A percentile compares a stretch with the other conserved stretches of the same genome.
Evolutionary conservation across 768 basidiomycete genomes (phyloP).

Genomic region (Tricholoma matsutake): DNA sequence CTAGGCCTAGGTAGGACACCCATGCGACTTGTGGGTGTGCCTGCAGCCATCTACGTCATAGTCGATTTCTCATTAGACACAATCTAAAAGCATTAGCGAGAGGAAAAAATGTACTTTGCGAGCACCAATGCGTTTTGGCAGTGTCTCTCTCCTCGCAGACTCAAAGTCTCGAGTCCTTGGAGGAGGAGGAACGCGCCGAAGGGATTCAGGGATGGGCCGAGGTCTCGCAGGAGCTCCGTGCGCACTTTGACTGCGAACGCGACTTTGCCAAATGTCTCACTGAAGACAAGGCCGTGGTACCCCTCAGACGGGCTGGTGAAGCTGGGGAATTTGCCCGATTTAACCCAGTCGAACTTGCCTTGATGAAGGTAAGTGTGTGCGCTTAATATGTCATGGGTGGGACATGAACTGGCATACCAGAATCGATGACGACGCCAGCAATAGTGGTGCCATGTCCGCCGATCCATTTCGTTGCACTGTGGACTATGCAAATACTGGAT

Average conservation of each 20-base stretch:
- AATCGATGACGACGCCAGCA: constrained; percentile 71
- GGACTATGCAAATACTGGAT: constrained; percentile 35
- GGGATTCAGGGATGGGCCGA: constrained; percentile 65
- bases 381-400: constrained; percentile 12
- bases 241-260: constrained; percentile 71
- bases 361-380: not conserved
- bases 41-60: constrained; percentile 48
- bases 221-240: constrained; percentile 57
- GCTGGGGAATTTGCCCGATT: constrained; percentile 65
- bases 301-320: constrained; percentile 76
- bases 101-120: constrained; percentile 40
- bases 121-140: constrained; percentile 66
- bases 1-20: constrained; percentile 77
- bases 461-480: constrained; percentile 86
- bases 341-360: constrained; percentile 73
- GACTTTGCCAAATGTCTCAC: constrained; percentile 59
- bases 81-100: not conserved
- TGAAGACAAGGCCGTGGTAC: constrained; percentile 69
- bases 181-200: constrained; percentile 73
- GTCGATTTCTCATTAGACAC: constrained; percentile 6
- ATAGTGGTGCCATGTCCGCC: constrained; percentile 80
- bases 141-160: constrained; percentile 68
- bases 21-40: constrained; percentile 65
- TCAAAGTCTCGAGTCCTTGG: constrained; percentile 79
- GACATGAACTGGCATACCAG: constrained; percentile 36